phyloP scores from a whole-genome alignment of 768 basidiomycete genomes.

The Lenzites betulinus region DNA sequence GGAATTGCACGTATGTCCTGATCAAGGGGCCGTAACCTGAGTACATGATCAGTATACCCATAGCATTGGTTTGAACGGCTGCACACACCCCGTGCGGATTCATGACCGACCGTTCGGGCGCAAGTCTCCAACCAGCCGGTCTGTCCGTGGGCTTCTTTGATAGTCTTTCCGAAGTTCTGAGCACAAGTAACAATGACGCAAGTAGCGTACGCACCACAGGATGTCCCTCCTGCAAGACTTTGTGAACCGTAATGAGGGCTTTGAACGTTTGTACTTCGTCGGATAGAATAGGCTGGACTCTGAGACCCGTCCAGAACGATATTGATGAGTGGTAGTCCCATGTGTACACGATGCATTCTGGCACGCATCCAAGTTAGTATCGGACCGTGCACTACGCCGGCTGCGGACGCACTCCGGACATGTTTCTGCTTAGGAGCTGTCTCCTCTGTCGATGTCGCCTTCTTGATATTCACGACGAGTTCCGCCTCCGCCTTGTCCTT shows the following conservation, averaged over 20 bases:
- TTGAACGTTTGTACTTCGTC: slow-evolving; percentile 99
- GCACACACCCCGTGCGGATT: slow-evolving; percentile 71
- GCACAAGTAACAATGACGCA: background rate
- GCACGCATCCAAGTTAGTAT: background rate
- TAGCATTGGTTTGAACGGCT: background rate
- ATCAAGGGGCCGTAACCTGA: slow-evolving; percentile 92
- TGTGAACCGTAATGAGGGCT: slow-evolving; percentile 95
- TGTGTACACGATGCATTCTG: slow-evolving; percentile 98
- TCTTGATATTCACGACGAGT: slow-evolving; percentile 94
- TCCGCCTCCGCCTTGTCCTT: slow-evolving; percentile 98
- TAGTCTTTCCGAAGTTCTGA: slow-evolving; percentile 55
- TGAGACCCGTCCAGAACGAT: slow-evolving; percentile 96
- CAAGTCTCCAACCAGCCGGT: slow-evolving; percentile 99
- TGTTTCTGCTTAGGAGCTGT: slow-evolving; percentile 99
- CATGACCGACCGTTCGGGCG: slow-evolving; percentile 79
- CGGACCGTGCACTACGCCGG: background rate
- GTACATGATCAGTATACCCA: background rate
- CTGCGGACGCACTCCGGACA: slow-evolving; percentile 81
- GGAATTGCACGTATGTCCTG: slow-evolving; percentile 93
- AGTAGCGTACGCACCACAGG: slow-evolving; percentile 62
- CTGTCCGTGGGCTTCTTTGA: slow-evolving; percentile 96
- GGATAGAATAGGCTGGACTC: slow-evolving; percentile 94
- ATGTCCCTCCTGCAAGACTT: slow-evolving; percentile 97
- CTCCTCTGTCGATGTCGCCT: slow-evolving; percentile 95
- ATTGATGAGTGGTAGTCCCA: slow-evolving; percentile 99